Evolutionary conservation across 1,139 yeast species (phyloP).

Genomic region (Martiniozyma asiatica): DNA sequence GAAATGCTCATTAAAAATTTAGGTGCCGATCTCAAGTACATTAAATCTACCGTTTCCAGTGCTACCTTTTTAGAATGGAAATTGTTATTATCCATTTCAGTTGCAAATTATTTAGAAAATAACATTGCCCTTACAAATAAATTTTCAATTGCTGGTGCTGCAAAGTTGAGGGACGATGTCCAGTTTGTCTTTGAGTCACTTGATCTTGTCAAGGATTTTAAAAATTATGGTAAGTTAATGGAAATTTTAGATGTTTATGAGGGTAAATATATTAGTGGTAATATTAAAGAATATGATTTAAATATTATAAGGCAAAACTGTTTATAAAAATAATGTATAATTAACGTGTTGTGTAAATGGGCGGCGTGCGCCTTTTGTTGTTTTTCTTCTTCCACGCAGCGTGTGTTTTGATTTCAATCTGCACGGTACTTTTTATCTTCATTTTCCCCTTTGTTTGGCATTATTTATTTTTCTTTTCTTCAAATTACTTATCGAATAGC

Average conservation of each 20-base stretch:
- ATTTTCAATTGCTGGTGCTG: slow-evolving; percentile 45
- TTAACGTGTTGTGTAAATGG: no score
- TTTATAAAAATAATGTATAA: no score
- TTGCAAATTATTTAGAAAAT: slow-evolving; percentile 28
- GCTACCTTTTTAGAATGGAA: slow-evolving; percentile 19
- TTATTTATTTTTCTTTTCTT: no score
- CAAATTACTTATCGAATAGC: no score
- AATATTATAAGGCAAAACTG: no score
- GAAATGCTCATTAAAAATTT: slow-evolving; percentile 25
- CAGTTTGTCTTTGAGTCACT: slow-evolving; percentile 32
- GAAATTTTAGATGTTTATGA: slow-evolving; percentile 3
- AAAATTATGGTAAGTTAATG: slow-evolving; percentile 10
- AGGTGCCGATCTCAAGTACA: slow-evolving; percentile 28
- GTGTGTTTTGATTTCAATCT: no score
- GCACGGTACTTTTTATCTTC: no score
- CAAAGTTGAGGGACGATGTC: slow-evolving; percentile 46
- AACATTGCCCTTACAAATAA: slow-evolving; percentile 29
- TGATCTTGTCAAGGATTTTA: slow-evolving; percentile 20
- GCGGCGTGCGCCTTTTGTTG: no score
- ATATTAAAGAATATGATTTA: no score
- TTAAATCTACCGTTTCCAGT: slow-evolving; percentile 23
- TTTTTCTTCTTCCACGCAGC: no score
- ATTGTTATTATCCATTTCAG: slow-evolving; percentile 31
- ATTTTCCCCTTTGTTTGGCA: no score
- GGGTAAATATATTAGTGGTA: background rate